A percentile compares a stretch with the other conserved stretches of the same genome.
phyloP scores from a whole-genome alignment of 176 grass and related monocot genomes.

The Tillandsia fasciculata region DNA sequence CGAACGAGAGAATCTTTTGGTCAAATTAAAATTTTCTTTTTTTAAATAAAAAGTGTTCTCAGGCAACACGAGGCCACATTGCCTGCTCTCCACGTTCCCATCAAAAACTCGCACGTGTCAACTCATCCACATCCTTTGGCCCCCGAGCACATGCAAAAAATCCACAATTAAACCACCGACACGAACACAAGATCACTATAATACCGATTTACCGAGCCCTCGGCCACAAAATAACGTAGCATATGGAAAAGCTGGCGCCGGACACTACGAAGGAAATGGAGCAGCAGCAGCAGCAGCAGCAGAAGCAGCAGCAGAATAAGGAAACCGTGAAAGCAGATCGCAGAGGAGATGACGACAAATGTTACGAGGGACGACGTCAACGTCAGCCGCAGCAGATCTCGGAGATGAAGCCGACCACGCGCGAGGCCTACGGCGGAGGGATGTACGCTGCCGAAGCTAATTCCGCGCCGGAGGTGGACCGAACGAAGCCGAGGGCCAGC shows the following conservation, averaged over 20 bases:
- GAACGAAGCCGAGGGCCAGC: conserved; percentile 30
- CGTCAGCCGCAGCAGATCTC: conserved; percentile 47
- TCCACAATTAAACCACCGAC: too few species aligned
- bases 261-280: conserved; percentile 27
- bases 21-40: too few species aligned
- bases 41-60: too few species aligned
- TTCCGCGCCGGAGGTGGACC: conserved; percentile 13
- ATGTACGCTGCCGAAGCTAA: conserved; percentile 46
- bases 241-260: conserved; percentile 42
- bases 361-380: too few species aligned
- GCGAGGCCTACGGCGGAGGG: conserved; percentile 71
- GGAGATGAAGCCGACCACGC: conserved; percentile 64
- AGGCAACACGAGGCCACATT: conserved; percentile 10
- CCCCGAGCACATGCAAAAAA: too few species aligned
- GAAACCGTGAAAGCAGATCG: neutral
- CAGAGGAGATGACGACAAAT: too few species aligned
- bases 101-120: conserved; percentile 1
- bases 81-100: neutral
- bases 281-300: conserved; percentile 15
- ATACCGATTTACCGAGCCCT: too few species aligned
- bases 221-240: neutral
- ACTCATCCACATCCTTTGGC: neutral
- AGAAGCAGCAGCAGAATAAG: conserved; percentile 18
- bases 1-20: too few species aligned
- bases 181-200: too few species aligned